Conservation (phyloP, 768 basidiomycete genomes). For the Boletus rufocinnamomeus region DNA sequence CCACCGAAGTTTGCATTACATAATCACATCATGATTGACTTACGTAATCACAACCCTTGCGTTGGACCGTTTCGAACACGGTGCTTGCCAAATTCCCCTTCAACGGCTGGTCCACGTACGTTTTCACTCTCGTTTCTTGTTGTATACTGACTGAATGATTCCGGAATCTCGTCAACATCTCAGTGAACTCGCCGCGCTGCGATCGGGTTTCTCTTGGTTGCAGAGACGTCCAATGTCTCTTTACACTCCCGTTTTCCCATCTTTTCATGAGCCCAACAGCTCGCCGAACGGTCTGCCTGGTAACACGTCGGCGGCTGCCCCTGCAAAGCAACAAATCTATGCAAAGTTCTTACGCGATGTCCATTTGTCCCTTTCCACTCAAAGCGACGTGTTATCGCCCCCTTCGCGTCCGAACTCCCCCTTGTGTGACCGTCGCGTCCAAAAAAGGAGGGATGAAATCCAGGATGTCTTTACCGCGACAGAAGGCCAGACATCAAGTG, state of each 20-base stretch:
- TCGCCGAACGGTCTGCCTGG: slow-evolving; percentile 11
- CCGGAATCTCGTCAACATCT: neutral
- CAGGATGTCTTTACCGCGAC: slow-evolving; percentile 38
- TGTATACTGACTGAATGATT: neutral
- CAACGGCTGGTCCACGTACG: slow-evolving; percentile 9
- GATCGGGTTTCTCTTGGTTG: neutral
- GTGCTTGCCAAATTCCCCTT: neutral
- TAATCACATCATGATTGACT: slow-evolving; percentile 7
- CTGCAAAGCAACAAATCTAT: slow-evolving; percentile 21
- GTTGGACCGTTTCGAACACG: neutral
- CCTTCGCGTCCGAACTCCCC: slow-evolving; percentile 40
- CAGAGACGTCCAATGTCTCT: slow-evolving; percentile 30
- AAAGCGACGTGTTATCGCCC: slow-evolving; percentile 36
- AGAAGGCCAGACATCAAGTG: slow-evolving; percentile 42
- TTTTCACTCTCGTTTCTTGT: neutral
- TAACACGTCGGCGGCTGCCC: neutral
- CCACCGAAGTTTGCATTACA: slow-evolving; percentile 1
- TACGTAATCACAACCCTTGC: slow-evolving; percentile 14
- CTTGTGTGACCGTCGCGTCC: slow-evolving; percentile 28
- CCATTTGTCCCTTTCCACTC: slow-evolving; percentile 35
- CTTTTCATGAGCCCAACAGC: slow-evolving; percentile 14
- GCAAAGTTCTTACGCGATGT: slow-evolving; percentile 33
- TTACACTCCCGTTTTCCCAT: slow-evolving; percentile 38
- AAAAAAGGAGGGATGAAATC: slow-evolving; percentile 38
- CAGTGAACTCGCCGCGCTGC: neutral